Percentiles rank a stretch among this genome's conserved stretches.
Conservation (phyloP, 441 rosid species). For the Syzygium malaccense region DNA sequence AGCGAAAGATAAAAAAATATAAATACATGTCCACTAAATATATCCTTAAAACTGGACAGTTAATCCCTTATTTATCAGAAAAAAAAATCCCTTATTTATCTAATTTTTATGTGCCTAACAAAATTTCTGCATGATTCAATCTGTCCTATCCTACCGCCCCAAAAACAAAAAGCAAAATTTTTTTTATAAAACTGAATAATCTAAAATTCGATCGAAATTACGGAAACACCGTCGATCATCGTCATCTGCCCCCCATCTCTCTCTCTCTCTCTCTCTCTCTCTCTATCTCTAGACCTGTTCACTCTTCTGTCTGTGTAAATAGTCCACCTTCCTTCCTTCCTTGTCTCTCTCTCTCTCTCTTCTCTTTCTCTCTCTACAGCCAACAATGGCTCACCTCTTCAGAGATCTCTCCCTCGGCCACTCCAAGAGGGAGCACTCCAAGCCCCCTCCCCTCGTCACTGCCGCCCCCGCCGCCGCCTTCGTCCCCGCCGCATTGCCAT, state of each 20-base stretch:
- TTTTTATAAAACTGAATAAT: background rate
- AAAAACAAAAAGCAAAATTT: rapidly evolving
- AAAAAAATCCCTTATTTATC: background rate
- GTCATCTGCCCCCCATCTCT: background rate
- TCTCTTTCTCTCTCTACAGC: background rate
- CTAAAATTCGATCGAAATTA: background rate
- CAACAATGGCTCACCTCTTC: constrained; percentile 81
- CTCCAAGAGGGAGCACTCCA: constrained; percentile 66
- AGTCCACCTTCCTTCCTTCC: background rate
- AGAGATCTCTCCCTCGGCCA: constrained; percentile 85
- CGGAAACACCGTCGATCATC: background rate
- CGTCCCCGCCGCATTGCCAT: constrained; percentile 41
- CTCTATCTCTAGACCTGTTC: background rate
- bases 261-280: background rate
- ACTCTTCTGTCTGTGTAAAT: background rate
- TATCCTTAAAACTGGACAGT: background rate
- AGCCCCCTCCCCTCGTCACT: constrained; percentile 10
- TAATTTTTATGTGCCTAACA: background rate
- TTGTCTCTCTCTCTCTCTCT: constrained; percentile 15
- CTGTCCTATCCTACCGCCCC: background rate
- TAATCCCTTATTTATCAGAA: background rate
- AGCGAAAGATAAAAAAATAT: too few species aligned
- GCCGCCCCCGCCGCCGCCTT: constrained; percentile 9
- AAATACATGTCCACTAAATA: too few species aligned
- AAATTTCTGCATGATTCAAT: background rate